Base-by-base conservation (phyloP, 2,329 filamentous ascomycete genomes). In the Fusarium tanahbumbuense region DNA sequence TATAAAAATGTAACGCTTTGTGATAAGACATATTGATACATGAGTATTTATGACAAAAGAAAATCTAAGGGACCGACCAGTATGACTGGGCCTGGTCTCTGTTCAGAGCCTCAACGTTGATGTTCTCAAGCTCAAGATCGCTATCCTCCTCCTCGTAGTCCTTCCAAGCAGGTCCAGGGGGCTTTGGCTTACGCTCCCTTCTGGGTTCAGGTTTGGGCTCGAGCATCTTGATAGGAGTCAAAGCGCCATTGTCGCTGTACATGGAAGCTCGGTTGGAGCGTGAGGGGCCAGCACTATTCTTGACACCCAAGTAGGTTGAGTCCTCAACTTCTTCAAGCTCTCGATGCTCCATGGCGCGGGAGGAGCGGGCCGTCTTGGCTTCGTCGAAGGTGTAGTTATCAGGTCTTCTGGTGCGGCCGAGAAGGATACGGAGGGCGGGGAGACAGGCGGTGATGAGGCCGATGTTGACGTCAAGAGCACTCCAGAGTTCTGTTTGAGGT, bases 391-490 rank as follows among this genome's bases (percentile, higher is more conserved):
- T 59, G 30, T 67, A 68, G 16, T 56, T 52, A 11, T 63, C 58
- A 15, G 49, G 45, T 37, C 41, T 56, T 12, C 42, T 56, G 9
- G 28, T 60, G 3, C 53, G 58, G 15, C 69, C 56, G 5, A 72
- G 62, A 3, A 64, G 25, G 27, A 71, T 62, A 16, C 63, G 41
- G 1, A 72, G 28, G 10, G 69, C 46, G 1, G 67, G 69, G 10
- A 72, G 67, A 12, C 62, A 72, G 4, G 67, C 66, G 12, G 59
- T 42, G 9, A 72, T 61, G 10, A 72, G 69, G 3, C 62, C 66
- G 10, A 72, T 59, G 12, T 71, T 68, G 10, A 57, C 70, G 5
- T 72, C 70, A 7, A 72, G 67, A 7, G 66, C 55, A 20, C 63
- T 70, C 67, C 70, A 72, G 3, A 72, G 32, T 27, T 72, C 70